These are phyloP conservation scores for Ephemerocybe angulata DNA, from an alignment of 768 basidiomycete species.

Conservation along the genomic window DNA sequence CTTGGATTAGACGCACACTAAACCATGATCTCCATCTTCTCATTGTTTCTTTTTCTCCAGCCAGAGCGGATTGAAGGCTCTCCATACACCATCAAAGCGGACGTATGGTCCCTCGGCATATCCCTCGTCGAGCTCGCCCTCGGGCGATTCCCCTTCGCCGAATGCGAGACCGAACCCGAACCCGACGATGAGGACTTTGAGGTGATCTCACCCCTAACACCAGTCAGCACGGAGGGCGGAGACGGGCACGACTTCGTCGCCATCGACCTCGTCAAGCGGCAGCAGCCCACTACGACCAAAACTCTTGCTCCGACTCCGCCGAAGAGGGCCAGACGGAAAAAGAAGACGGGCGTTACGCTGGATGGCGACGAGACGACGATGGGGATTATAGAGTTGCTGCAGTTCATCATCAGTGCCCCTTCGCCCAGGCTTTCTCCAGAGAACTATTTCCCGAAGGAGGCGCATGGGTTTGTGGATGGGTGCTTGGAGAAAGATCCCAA, in stretches of 20 bases:
- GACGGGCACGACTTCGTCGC: conserved; percentile 48
- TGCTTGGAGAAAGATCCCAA: conserved; percentile 92
- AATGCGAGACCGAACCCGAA: conserved; percentile 44
- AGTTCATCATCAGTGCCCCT: conserved; percentile 98
- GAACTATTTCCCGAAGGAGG: conserved; percentile 63
- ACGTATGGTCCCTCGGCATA: conserved; percentile 98
- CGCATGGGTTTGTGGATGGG: conserved; percentile 82
- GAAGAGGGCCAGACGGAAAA: conserved; percentile 80
- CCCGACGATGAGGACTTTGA: conserved; percentile 57
- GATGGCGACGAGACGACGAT: conserved; percentile 97
- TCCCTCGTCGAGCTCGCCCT: conserved; percentile 95
- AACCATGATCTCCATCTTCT: background rate
- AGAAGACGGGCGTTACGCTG: conserved; percentile 88
- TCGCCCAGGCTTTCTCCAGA: conserved; percentile 82
- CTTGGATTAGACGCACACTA: too few species aligned
- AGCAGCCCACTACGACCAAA: conserved; percentile 26
- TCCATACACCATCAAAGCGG: conserved; percentile 97
- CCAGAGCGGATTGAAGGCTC: conserved; percentile 99
- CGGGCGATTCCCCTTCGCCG: conserved; percentile 93
- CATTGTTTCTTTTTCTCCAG: conserved; percentile 40
- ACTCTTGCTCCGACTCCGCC: conserved; percentile 38
- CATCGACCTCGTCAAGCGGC: too few species aligned
- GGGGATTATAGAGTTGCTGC: conserved; percentile 94
- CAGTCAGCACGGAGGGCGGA: conserved; percentile 62
- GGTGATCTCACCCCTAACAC: too few species aligned